Evolutionary conservation across 495 filamentous ascomycete genomes (phyloP), one percentile per base, ranked within the genome.

Genomic region (Penicillium simplicissimum): DNA sequence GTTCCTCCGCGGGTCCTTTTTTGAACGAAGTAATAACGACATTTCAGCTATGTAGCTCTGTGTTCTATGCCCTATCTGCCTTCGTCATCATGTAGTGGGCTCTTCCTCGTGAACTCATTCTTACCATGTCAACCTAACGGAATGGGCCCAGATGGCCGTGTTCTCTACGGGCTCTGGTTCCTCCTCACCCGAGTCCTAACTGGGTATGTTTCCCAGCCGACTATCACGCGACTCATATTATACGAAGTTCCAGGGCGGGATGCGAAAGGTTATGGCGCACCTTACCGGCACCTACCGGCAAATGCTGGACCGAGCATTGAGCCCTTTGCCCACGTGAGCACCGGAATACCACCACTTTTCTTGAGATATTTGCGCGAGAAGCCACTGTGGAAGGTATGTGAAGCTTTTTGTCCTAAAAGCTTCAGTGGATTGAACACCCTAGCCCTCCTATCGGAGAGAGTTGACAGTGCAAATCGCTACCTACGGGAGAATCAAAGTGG

Each of bases 21-120:
- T 13, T 52, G 3, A n/a, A 35, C 9, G 31, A 52, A 36, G 19
- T 35, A 36, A 21, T 53, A 53, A 36, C 17, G 21, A 53, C 33
- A 53, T 36, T 19, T 21, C 13, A 53, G 51, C 13, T 36, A n/a
- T 53, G 51, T 53, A 15, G 51, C 51, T 53, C 51, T 53, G 36
- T 53, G 51, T n/a, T 35, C 33, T 53, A 53, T 53, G 1, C 51
- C 33, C 31, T 9, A 19, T 36, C 33, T 53, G 1, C 51, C 51
- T 36, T 11, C 51, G 0, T 53, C 51, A 35, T 53, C 51, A 36
- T 53, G 28, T 31, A 53, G 51, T 53, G 51, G 51, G 13, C 51
- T 53, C 51, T 53, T 53, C n/a, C 51, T 53, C 51, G 11, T 53
- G 3, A 53, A 53, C 19, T 53, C 51, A 34, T 53, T 53, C 51